A percentile compares a stretch with the other conserved stretches of the same genome.
Conservation (phyloP, 2,329 filamentous ascomycete genomes). For the Arthrobotrys iridis region DNA sequence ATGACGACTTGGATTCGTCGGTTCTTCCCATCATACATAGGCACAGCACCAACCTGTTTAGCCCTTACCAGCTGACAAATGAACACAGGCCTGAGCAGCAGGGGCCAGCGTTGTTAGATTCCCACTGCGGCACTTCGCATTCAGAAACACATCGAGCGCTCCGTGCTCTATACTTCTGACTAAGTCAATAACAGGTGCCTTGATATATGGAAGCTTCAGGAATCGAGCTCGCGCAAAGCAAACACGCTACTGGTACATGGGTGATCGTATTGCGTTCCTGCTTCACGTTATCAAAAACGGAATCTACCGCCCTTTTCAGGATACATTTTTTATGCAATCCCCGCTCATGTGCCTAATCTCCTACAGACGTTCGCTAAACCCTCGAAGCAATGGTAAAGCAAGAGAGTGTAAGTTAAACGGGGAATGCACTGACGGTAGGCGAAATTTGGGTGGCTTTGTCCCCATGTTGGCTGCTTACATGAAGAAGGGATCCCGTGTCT, state of each 20-base stretch:
- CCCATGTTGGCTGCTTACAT: slow-evolving; percentile 49
- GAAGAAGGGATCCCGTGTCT: neutral
- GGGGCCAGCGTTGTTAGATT: slow-evolving; percentile 32
- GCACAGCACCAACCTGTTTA: neutral
- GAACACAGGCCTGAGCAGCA: slow-evolving; percentile 36
- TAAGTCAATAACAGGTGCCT: slow-evolving; percentile 15
- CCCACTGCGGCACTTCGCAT: slow-evolving; percentile 30
- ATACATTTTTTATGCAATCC: slow-evolving; percentile 19
- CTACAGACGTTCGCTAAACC: slow-evolving; percentile 19
- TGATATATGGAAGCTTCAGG: slow-evolving; percentile 31
- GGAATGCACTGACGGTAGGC: slow-evolving; percentile 46
- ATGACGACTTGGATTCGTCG: slow-evolving; percentile 48
- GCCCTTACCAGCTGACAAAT: slow-evolving; percentile 36
- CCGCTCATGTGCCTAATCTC: slow-evolving; percentile 39
- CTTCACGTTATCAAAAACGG: slow-evolving; percentile 47
- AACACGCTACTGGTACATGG: neutral
- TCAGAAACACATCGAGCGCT: slow-evolving; percentile 9
- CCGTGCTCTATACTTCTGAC: slow-evolving; percentile 6
- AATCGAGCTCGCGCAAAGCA: neutral
- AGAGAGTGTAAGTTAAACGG: neutral
- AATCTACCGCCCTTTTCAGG: slow-evolving; percentile 39
- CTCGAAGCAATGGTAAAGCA: neutral
- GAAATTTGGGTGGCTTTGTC: slow-evolving; percentile 49
- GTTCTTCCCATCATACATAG: slow-evolving; percentile 19
- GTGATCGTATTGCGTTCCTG: neutral